Conservation (phyloP, 129 eudicot genomes). For the Chrysanthemum lavandulifolium region DNA sequence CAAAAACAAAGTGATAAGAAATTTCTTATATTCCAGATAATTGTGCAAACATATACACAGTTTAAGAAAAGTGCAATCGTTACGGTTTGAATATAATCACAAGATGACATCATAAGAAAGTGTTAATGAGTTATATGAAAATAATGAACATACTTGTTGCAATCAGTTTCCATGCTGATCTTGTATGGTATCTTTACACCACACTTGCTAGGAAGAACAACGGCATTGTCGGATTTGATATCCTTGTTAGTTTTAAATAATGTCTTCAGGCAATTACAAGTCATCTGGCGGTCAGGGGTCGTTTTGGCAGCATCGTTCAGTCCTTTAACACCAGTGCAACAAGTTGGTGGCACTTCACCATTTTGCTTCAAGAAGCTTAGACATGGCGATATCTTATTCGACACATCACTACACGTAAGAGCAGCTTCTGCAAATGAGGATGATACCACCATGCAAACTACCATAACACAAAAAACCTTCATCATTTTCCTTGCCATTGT, state of each 20-base stretch:
- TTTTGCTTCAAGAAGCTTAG: conserved; percentile 19
- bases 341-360: background rate
- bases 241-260: background rate
- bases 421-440: conserved; percentile 31
- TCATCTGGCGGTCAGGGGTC: conserved; percentile 22
- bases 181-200: conserved; percentile 39
- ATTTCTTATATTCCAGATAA: too few relatives aligned
- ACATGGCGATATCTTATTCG: conserved; percentile 22
- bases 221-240: conserved; percentile 23
- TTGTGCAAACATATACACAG: background rate
- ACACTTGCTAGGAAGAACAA: conserved; percentile 42
- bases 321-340: conserved; percentile 37
- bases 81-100: too few relatives aligned
- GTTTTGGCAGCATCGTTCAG: conserved; percentile 23
- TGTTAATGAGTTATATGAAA: too few relatives aligned
- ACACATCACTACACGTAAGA: conserved; percentile 32
- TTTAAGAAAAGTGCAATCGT: background rate
- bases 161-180: conserved; percentile 43
- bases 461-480: conserved; percentile 17
- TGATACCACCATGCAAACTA: conserved; percentile 20
- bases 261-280: conserved; percentile 39
- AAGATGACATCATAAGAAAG: too few relatives aligned
- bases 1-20: too few relatives aligned
- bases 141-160: conserved; percentile 36
- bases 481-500: conserved; percentile 14